Evolutionary conservation across 208 protist genomes (phyloP), one percentile per base, ranked within the genome.

Genomic region (Acanthamoeba culbertsoni): DNA sequence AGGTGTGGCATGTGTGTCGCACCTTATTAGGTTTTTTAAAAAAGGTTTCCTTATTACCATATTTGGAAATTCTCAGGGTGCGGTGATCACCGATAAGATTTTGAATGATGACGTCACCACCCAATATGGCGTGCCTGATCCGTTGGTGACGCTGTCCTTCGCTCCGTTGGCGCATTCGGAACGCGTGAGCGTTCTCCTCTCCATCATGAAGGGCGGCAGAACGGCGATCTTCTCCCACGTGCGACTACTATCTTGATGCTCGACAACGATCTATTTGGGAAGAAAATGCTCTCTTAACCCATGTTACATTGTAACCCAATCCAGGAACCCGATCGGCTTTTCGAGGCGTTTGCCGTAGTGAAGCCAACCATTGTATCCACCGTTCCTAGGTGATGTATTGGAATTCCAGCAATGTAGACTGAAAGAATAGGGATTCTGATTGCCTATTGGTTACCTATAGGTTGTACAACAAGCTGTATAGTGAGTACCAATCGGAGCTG

Each of bases 381-480:
- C n/a, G 77, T 88, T 20, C 77, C 77, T 26, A 7, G 77, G 77
- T 88, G 16, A n/a, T n/a, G n/a, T n/a, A n/a, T n/a, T n/a, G n/a
- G n/a, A n/a, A n/a, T n/a, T n/a, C n/a, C n/a, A n/a, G n/a, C n/a
- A n/a, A n/a, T n/a, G n/a, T n/a, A n/a, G n/a, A n/a, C n/a, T n/a
- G n/a, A n/a, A n/a, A n/a, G n/a, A n/a, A n/a, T n/a, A n/a, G n/a
- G n/a, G n/a, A n/a, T n/a, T n/a, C n/a, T n/a, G n/a, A n/a, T n/a
- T n/a, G n/a, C n/a, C n/a, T n/a, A n/a, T n/a, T n/a, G n/a, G n/a
- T n/a, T n/a, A n/a, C 71, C n/a, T 10, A 23, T 16, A 82, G 75
- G 75, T n/a, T 86, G 75, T 86, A 42, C 48, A 86, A 86, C 48
- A 86, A 86, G 75, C 75, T 86, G 43, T 86, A 86, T 31, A 62